Evolutionary conservation across 345 rosid genomes (phyloP), one percentile per base, ranked within the genome.

Genomic region (Aegle marmelos): DNA sequence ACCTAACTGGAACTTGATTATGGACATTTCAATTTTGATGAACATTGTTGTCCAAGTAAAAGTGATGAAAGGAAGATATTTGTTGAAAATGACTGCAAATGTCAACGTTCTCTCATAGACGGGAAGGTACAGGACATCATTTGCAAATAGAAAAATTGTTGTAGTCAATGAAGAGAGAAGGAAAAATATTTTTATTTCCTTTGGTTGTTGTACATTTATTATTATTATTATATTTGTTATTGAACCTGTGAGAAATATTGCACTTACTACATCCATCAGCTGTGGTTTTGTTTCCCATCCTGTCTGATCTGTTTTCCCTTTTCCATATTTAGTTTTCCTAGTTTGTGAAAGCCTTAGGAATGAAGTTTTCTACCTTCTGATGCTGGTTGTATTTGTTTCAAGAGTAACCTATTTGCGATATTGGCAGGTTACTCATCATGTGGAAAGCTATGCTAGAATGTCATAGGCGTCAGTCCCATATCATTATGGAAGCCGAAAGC

Each of bases 371-470:
- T 61, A 31, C 21, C 67, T 17, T 17, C 27, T 30, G 33, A 7
- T 59, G 54, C 21, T 45, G 50, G 50, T 59, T 37, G 58, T 39
- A 19, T 53, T 39, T 68, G 36, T 28, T n/a, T 36, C 53, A 61
- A 68, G 63, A 48, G 36, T 63, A 57, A 41, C 31, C 22, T 6
- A 16, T 48, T 34, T 69, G 16, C 34, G 28, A n/a, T 57, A 33
- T 27, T 67, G 87, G 92, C 73, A 92, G 97, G 89, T 78, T 84
- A 28, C 81, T 85, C 58, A 81, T 58, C 68, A 93, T 91, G 97
- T 91, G 95, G 95, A 86, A 78, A 76, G 78, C 79, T 27, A 91
- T 93, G 97, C 59, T 75, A 79, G 94, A 91, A 75, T 89, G 91
- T 70, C 92, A 93, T 63, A 82, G 80, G 67, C 36, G 78, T 58